phyloP scores from a whole-genome alignment of 768 basidiomycete species.

The Suillus decipiens region DNA sequence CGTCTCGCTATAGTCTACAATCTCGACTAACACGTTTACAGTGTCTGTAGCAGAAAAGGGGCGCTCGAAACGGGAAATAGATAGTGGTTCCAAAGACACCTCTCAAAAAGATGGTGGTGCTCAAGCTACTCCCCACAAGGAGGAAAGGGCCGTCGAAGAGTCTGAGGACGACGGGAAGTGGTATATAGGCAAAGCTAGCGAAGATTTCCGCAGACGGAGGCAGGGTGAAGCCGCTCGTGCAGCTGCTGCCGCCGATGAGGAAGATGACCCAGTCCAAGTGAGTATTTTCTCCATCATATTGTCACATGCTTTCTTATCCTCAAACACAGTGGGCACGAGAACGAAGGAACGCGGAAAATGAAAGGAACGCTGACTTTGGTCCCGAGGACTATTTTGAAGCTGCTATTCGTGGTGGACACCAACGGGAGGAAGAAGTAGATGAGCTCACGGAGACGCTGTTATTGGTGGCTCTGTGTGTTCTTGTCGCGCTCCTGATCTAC shows the following conservation, averaged over 20 bases:
- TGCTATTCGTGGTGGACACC: slow-evolving; percentile 55
- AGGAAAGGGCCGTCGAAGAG: slow-evolving; percentile 31
- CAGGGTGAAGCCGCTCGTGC: slow-evolving; percentile 38
- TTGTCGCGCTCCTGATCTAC: slow-evolving; percentile 76
- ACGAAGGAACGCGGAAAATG: slow-evolving; percentile 68
- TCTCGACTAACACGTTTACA: slow-evolving; percentile 12
- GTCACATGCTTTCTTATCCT: slow-evolving; percentile 9
- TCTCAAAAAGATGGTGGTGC: slow-evolving; percentile 14
- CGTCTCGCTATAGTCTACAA: neutral
- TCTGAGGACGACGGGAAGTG: slow-evolving; percentile 61
- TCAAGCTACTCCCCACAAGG: slow-evolving; percentile 6
- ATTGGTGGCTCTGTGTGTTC: slow-evolving; percentile 69
- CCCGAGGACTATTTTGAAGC: slow-evolving; percentile 85
- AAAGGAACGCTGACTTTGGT: slow-evolving; percentile 72
- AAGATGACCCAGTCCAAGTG: slow-evolving; percentile 76
- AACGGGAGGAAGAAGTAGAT: slow-evolving; percentile 64
- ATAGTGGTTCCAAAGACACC: slow-evolving; percentile 16
- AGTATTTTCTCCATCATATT: slow-evolving; percentile 19
- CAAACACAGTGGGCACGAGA: slow-evolving; percentile 72
- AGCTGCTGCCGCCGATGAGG: slow-evolving; percentile 50
- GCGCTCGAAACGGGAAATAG: slow-evolving; percentile 27
- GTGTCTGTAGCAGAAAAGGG: slow-evolving; percentile 28
- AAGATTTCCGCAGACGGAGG: slow-evolving; percentile 68
- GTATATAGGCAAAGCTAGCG: slow-evolving; percentile 83
- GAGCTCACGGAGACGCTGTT: slow-evolving; percentile 83